Evolutionary conservation across 2,329 filamentous ascomycete species (phyloP).

Genomic region (Colletotrichum echinochloae): DNA sequence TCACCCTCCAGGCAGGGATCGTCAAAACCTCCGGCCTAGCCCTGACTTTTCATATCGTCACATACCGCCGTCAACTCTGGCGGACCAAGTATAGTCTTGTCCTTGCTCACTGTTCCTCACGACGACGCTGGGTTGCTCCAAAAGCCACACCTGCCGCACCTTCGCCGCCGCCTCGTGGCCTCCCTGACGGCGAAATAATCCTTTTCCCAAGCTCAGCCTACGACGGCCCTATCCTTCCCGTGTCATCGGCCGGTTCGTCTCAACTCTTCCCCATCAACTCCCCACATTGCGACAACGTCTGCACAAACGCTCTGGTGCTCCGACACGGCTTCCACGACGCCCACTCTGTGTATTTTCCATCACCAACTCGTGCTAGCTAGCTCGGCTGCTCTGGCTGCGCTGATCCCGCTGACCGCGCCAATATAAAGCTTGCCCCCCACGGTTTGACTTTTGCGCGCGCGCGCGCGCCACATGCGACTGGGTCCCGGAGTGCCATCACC

Average conservation of each 20-base stretch:
- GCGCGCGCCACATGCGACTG: constrained; percentile 12
- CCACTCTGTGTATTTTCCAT: constrained; percentile 4
- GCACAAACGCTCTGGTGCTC: constrained; percentile 20
- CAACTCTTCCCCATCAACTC: constrained; percentile 22
- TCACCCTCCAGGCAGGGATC: constrained; percentile 29
- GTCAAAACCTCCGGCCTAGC: constrained; percentile 31
- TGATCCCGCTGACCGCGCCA: background rate
- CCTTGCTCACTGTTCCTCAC: background rate
- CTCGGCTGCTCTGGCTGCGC: background rate
- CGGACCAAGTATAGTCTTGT: background rate
- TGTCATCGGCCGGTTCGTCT: constrained; percentile 39
- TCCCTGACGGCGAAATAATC: constrained; percentile 34
- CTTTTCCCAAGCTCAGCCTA: constrained; percentile 22
- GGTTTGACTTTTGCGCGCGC: constrained; percentile 15
- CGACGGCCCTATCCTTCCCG: constrained; percentile 34
- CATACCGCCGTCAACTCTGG: constrained; percentile 6
- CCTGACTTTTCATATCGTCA: constrained; percentile 15
- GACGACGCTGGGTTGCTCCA: constrained; percentile 21
- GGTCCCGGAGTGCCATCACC: constrained; percentile 20
- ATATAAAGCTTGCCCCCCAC: constrained; percentile 18
- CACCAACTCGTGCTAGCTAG: background rate
- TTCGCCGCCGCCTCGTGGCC: constrained; percentile 27
- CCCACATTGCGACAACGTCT: constrained; percentile 37
- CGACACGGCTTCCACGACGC: background rate
- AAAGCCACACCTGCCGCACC: constrained; percentile 13